Evolutionary conservation across 1,284 basidiomycete species (phyloP).

Genomic region (Pascua sp.): DNA sequence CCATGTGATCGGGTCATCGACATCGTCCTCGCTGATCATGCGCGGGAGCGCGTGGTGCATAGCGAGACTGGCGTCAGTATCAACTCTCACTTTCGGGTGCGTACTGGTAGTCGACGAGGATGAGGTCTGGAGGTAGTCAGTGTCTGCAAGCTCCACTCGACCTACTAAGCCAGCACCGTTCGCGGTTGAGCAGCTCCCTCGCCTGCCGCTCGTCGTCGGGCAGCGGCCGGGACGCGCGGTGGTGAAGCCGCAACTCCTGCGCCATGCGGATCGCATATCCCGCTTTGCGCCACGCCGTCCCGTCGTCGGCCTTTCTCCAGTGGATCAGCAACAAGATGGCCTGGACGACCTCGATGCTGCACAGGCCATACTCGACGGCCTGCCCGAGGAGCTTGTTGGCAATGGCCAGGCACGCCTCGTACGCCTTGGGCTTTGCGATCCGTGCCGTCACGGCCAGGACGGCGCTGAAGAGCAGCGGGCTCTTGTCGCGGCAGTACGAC

Average conservation of each 20-base stretch:
- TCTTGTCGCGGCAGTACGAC: conserved; percentile 37
- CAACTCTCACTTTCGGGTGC: not conserved
- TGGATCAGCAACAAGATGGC: conserved; percentile 45
- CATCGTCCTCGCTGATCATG: conserved; percentile 28
- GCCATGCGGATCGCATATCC: conserved; percentile 45
- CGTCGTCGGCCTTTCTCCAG: conserved; percentile 49
- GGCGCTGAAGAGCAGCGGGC: conserved; percentile 48
- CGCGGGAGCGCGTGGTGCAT: conserved; percentile 29
- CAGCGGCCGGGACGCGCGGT: conserved; percentile 29
- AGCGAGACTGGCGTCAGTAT: conserved; percentile 17
- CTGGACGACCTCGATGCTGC: conserved; percentile 48
- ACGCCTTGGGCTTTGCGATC: conserved; percentile 43
- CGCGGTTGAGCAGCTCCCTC: conserved; percentile 28
- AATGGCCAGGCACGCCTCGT: conserved; percentile 38
- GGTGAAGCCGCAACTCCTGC: conserved; percentile 43
- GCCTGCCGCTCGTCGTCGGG: conserved; percentile 30
- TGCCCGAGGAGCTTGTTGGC: conserved; percentile 46
- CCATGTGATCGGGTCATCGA: conserved; percentile 29
- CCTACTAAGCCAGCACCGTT: conserved; percentile 33
- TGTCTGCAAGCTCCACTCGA: not conserved
- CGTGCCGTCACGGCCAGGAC: conserved; percentile 48
- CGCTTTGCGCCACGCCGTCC: conserved; percentile 41
- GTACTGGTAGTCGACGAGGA: conserved; percentile 31
- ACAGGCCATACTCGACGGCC: conserved; percentile 45
- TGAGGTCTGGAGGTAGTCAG: conserved; percentile 16